Percentiles rank a stretch among this genome's conserved stretches.
These are phyloP conservation scores for Hordeum marinum DNA, from an alignment of 176 grass and related monocot genomes.

Conservation along the genomic window DNA sequence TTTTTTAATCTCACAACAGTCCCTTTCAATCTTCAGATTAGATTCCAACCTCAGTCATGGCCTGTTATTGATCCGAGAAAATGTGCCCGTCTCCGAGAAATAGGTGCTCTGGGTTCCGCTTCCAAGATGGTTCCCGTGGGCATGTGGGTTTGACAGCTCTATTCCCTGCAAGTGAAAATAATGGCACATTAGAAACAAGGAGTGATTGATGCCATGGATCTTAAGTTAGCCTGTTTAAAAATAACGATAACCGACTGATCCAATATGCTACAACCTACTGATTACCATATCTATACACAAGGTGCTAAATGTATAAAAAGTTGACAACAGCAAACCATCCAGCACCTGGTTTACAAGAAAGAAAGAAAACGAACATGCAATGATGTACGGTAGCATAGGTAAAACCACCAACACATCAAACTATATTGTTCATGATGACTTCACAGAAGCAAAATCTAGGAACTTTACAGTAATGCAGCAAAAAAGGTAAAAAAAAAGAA, in stretches of 20 bases:
- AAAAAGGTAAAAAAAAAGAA: not conserved
- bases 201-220: not conserved
- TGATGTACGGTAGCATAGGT: not conserved
- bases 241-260: not conserved
- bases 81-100: slow-evolving; percentile 64
- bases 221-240: not conserved
- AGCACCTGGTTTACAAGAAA: not conserved
- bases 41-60: not conserved
- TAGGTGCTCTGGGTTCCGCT: slow-evolving; percentile 60
- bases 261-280: not conserved
- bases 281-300: not conserved
- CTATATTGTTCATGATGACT: not conserved
- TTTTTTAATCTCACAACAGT: not conserved
- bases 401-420: not conserved
- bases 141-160: slow-evolving; percentile 63
- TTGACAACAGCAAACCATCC: not conserved
- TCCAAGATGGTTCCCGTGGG: slow-evolving; percentile 42
- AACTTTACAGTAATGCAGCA: not conserved
- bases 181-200: not conserved
- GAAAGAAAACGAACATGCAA: not conserved
- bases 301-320: not conserved
- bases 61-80: slow-evolving; percentile 62
- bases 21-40: not conserved
- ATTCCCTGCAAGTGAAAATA: slow-evolving; percentile 40
- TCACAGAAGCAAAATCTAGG: not conserved